Base-by-base conservation (phyloP, 2,329 filamentous ascomycete species). In the Cordyceps cateniannulata region DNA sequence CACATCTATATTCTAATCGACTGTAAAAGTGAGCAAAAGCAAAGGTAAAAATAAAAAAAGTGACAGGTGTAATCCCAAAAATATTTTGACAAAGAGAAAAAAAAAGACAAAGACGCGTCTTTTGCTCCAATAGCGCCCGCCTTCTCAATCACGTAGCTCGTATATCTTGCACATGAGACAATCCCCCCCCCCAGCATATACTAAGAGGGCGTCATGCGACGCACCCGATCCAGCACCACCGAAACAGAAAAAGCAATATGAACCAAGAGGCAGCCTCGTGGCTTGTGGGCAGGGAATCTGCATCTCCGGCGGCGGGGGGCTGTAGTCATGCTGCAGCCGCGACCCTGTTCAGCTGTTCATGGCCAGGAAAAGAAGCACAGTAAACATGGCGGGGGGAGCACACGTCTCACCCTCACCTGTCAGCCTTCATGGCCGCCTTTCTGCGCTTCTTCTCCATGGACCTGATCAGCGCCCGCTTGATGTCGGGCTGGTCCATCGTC, bases 401-500 rank as follows among this genome's bases (percentile, higher is more conserved):
- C 1, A 6, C 42, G 18, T n/a, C 5, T 16, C 16, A 4, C 58
- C 49, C 18, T 76, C 70, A 77, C 63, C 74, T 73, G 25, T 75
- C 76, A 10, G 74, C 73, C 79, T 75, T 84, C 76, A 81, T 81
- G 24, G 82, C 82, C 67, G 82, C 78, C 68, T 81, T 84, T 62
- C 86, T 78, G 65, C 79, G 80, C 69, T 85, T 79, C 77, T 83
- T 87, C 64, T 88, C 84, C 1, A 77, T 73, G 0, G 85, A 79
- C 24, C 81, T 75, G 64, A 79, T 76, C 35, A 89, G 75, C 3
- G 85, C 84, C 42, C 83, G 86, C 77, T 89, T 93, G 66, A 96
- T 87, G 63, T 97, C 93, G 58, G 92, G 91, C 73, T 96, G 91
- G 56, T 84, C 85, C 74, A 98, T 97, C 0, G 83, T 82, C 1